Evolutionary conservation across 495 filamentous ascomycete species (phyloP), one percentile per base, ranked within the genome.

Genomic region (Hyaloscypha finlandica): DNA sequence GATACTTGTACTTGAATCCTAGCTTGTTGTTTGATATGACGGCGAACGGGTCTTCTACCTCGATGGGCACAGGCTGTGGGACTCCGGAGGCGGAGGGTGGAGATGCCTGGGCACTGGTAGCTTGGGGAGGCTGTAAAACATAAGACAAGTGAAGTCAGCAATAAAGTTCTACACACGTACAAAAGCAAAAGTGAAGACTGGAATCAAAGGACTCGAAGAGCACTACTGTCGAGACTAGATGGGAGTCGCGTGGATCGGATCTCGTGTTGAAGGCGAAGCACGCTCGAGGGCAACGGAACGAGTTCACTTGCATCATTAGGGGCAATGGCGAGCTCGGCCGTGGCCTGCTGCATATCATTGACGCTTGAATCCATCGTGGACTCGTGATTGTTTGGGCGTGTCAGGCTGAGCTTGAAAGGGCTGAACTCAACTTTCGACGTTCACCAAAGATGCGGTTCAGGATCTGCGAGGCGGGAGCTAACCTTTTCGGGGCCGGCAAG

Each of bases 1-100:
- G 65, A 33, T 71, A 71, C 39, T 73, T 73, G 66, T 67, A 73
- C 42, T 73, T 73, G 31, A 68, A 70, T 4, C 37, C 22, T 4
- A 64, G 58, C 6, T 45, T 59, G 48, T 70, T 73, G 37, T 68
- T 66, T 20, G 59, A 22, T 8, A 54, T 20, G 11, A 67, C 58
- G 12, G 29, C 30, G 22, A 54, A 67, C 1, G 29, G 45, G 32
- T 53, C 45, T 53, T 67, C 59, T 4, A 37, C 55, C 42, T 35
- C 25, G 8, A 33, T 33, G 19, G 20, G 63, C 42, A 48, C 42
- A 48, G 42, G 42, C 16, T 48, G 42, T 19, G 9, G 42, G 4
- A 48, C 4, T 48, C 16, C 42, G 42, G 16, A 19, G 16, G 42
- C 8, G 1, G 42, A 4, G 35, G 12, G 35, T 1, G 35, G 35